Evolutionary conservation across 1,284 basidiomycete species (phyloP).

Genomic region (Thelephora terrestris): DNA sequence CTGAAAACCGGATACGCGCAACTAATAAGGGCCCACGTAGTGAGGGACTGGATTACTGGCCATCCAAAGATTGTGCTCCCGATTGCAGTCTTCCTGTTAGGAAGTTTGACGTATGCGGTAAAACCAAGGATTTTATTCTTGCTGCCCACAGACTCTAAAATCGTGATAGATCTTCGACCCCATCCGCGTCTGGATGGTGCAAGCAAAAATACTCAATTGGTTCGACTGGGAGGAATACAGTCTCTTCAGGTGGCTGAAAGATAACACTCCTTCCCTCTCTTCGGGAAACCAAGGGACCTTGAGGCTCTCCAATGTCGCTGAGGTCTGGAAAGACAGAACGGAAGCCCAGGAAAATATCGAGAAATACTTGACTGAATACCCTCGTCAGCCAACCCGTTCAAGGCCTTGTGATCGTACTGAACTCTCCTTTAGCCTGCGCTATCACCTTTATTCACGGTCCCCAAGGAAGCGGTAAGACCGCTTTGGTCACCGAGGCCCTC

Average conservation of each 20-base stretch:
- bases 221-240: slow-evolving; percentile 70
- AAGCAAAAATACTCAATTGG: slow-evolving; percentile 75
- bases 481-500: slow-evolving; percentile 57
- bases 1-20: slow-evolving; percentile 63
- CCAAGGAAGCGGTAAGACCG: slow-evolving; percentile 82
- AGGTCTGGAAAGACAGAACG: slow-evolving; percentile 74
- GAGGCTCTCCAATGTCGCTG: slow-evolving; percentile 15
- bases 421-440: slow-evolving; percentile 32
- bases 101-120: slow-evolving; percentile 82
- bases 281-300: slow-evolving; percentile 9
- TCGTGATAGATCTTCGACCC: slow-evolving; percentile 77
- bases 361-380: slow-evolving; percentile 66
- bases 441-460: slow-evolving; percentile 86
- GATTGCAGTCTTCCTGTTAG: slow-evolving; percentile 78
- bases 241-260: slow-evolving; percentile 58
- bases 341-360: slow-evolving; percentile 65
- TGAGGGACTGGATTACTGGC: slow-evolving; percentile 74
- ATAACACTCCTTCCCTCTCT: slow-evolving; percentile 44
- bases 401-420: background rate
- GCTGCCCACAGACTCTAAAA: background rate
- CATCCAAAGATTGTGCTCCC: slow-evolving; percentile 89
- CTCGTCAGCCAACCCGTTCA: slow-evolving; percentile 33
- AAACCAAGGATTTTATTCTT: slow-evolving; percentile 20
- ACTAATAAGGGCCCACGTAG: slow-evolving; percentile 67
- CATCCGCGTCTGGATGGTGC: slow-evolving; percentile 76